A percentile compares a stretch with the other conserved stretches of the same genome.
These are phyloP conservation scores for Esteya vermicola DNA, from an alignment of 2,329 filamentous ascomycete species.

Conservation along the genomic window DNA sequence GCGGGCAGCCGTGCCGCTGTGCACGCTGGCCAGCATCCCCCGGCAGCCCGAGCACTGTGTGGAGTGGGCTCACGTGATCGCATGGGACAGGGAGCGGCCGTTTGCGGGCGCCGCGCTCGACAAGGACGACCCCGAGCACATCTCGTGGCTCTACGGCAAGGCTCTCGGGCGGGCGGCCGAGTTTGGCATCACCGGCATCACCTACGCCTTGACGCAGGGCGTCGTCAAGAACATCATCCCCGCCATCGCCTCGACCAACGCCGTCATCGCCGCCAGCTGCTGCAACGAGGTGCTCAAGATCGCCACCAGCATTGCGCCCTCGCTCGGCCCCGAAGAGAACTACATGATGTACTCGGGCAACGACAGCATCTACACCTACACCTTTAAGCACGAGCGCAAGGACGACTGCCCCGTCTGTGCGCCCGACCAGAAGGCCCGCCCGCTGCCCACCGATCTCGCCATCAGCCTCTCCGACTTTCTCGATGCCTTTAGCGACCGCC, in stretches of 20 bases:
- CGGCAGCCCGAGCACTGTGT: slow-evolving; percentile 96
- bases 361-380: slow-evolving; percentile 92
- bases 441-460: slow-evolving; percentile 51
- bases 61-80: slow-evolving; percentile 97
- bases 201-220: slow-evolving; percentile 89
- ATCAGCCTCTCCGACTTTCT: slow-evolving; percentile 73
- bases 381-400: slow-evolving; percentile 89
- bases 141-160: slow-evolving; percentile 89
- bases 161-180: slow-evolving; percentile 69
- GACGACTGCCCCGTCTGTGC: slow-evolving; percentile 81
- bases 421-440: slow-evolving; percentile 58
- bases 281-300: slow-evolving; percentile 98
- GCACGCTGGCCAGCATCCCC: slow-evolving; percentile 90
- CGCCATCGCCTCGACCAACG: slow-evolving; percentile 94
- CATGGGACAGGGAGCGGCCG: slow-evolving; percentile 78
- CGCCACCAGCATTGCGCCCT: slow-evolving; percentile 66
- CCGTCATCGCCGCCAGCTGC: slow-evolving; percentile 87
- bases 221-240: slow-evolving; percentile 99
- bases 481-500: slow-evolving; percentile 65
- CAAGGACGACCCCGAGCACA: slow-evolving; percentile 92
- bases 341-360: slow-evolving; percentile 99
- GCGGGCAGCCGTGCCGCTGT: slow-evolving; percentile 90
- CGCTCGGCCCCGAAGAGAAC: slow-evolving; percentile 64
- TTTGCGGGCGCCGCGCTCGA: slow-evolving; percentile 80
- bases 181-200: slow-evolving; percentile 84